Base-by-base conservation (phyloP, 2,329 filamentous ascomycete species). In the Colletotrichum sp. region DNA sequence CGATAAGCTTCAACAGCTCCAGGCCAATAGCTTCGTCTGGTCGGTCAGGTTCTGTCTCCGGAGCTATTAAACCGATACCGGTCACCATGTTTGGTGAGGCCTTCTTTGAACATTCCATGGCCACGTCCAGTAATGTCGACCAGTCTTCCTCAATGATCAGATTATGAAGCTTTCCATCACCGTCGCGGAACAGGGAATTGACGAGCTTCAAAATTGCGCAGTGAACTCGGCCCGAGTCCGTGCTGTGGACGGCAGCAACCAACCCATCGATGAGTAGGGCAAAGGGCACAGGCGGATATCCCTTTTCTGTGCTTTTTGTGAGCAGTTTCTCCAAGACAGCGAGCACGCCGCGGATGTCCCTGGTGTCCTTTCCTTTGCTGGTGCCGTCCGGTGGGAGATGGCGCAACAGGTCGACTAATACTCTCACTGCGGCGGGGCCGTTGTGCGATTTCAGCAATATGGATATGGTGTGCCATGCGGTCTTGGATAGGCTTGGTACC, bases 361-460 rank as follows among this genome's bases (percentile, higher is more conserved):
- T 87, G 60, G 87, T 87, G 67, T 91, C 88, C 72, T 89, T 91
- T 72, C 87, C 88, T 76, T 86, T 86, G 70, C 85, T 82, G 67
- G 84, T 82, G n/a, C 85, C 86, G 55, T 88, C 86, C 1, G 81
- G 77, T 3, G 87, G 83, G 48, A 89, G 86, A 69, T 88, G 87
- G 57, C 88, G 88, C 28, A 94, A 84, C 15, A 93, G 90, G 71
- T 93, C 90, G 36, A 95, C 86, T 27, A 95, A 84, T 28, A 93
- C 90, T 71, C 91, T 89, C 61, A 95, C 89, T 2, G 93, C 93
- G 44, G 90, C 91, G 77, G 94, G 93, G 25, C 93, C 93, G 78
- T 95, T 91, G 81, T 95, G 94, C 2, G 94, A 95, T 79, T 89
- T 92, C 85, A 93, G 93, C 1, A 96, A 86, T 78, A 95, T 93